Percentiles rank a stretch among this genome's conserved stretches.
Evolutionary conservation across 106 monocot species (phyloP).

Genomic region (Dendrobium chrysotoxum): DNA sequence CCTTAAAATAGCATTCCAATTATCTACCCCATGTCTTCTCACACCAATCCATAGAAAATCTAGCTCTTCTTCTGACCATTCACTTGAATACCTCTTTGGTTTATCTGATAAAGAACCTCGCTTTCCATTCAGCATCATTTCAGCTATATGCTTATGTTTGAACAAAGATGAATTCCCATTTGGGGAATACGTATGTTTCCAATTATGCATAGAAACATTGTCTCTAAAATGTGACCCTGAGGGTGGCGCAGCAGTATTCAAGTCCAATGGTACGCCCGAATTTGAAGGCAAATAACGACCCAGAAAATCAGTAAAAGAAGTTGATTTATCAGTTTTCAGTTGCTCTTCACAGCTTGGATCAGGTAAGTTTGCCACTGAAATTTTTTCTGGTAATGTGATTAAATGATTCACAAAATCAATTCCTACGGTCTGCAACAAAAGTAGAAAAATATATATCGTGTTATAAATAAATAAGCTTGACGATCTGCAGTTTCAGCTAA

Average conservation of each 20-base stretch:
- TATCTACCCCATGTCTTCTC: slow-evolving; percentile 72
- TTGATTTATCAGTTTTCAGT: slow-evolving; percentile 3
- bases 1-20: slow-evolving; percentile 69
- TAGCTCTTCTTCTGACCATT: slow-evolving; percentile 89
- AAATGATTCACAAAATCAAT: background rate
- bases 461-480: background rate
- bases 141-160: slow-evolving; percentile 17
- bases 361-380: slow-evolving; percentile 5
- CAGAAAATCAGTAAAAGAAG: slow-evolving; percentile 25
- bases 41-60: slow-evolving; percentile 98
- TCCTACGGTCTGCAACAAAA: background rate
- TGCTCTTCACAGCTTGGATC: slow-evolving; percentile 9
- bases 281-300: slow-evolving; percentile 12
- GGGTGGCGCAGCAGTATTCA: background rate
- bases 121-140: slow-evolving; percentile 21
- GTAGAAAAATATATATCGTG: background rate
- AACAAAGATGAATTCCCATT: slow-evolving; percentile 16
- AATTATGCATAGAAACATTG: slow-evolving; percentile 1
- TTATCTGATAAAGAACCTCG: slow-evolving; percentile 14
- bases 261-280: slow-evolving; percentile 4
- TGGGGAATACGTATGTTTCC: background rate
- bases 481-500: background rate
- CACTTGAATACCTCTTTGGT: slow-evolving; percentile 16
- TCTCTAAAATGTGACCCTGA: slow-evolving; percentile 5
- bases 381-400: slow-evolving; percentile 7